Percentiles rank a stretch among this genome's conserved stretches.
phyloP scores from a whole-genome alignment of 768 basidiomycete species.

The Amanita subjunquillea region DNA sequence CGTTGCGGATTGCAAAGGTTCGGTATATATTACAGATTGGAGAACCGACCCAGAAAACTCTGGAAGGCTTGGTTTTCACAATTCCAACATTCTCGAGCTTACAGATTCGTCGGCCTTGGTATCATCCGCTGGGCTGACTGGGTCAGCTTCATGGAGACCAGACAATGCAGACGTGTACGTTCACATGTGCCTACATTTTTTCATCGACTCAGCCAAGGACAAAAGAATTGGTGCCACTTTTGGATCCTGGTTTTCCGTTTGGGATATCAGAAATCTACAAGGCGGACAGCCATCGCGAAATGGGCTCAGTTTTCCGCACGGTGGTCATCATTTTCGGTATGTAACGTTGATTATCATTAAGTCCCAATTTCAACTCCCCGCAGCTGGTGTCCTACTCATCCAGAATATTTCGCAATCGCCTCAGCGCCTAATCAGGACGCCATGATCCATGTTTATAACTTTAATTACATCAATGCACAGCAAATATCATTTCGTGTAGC shows the following conservation, averaged over 20 bases:
- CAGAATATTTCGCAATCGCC: constrained; percentile 73
- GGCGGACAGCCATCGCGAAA: constrained; percentile 66
- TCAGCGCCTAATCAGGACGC: constrained; percentile 53
- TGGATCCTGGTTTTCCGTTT: constrained; percentile 61
- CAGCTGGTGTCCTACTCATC: constrained; percentile 72
- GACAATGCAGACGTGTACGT: constrained; percentile 65
- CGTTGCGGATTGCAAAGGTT: constrained; percentile 65
- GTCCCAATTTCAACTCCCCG: constrained; percentile 5
- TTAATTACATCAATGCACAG: constrained; percentile 50
- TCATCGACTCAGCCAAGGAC: background rate
- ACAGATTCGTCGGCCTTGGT: constrained; percentile 59
- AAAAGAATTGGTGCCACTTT: constrained; percentile 66
- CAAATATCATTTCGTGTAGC: constrained; percentile 50
- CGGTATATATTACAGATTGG: constrained; percentile 77
- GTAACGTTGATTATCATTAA: constrained; percentile 8
- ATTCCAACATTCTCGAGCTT: constrained; percentile 60
- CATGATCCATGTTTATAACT: constrained; percentile 59
- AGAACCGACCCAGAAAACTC: constrained; percentile 53
- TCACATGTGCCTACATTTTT: background rate
- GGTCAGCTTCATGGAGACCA: constrained; percentile 60
- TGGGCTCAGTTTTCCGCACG: constrained; percentile 56
- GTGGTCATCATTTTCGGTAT: constrained; percentile 60
- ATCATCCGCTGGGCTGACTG: constrained; percentile 36
- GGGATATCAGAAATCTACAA: constrained; percentile 63
- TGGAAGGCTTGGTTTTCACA: constrained; percentile 45